Evolutionary conservation across 768 basidiomycete genomes (phyloP), one percentile per base, ranked within the genome.

Genomic region (Trametes punicea): DNA sequence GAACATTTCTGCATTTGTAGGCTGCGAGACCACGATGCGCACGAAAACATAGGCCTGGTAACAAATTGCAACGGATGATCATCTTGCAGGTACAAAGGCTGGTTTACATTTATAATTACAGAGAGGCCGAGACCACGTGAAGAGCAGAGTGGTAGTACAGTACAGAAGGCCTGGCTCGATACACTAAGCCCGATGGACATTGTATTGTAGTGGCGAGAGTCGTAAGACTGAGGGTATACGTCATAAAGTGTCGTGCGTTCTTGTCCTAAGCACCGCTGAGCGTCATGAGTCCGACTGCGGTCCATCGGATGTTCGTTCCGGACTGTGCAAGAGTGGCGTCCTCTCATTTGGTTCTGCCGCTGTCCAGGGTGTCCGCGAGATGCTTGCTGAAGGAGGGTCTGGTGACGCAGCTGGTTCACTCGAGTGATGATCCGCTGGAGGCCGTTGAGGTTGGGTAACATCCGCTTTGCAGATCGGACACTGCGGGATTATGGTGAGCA

Each of bases 381-480:
- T 15, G 6, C 26, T 9, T 6, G 26, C 4, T 2, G 13, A 3
- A 11, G 21, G 9, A 10, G 31, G 23, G 18, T 50, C 46, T 7
- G 18, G 11, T 7, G 41, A 11, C 23, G 52, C 10, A 2, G 42
- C 10, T 7, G 36, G 33, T 31, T 48, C 55, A 16, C 18, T 16
- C 11, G 55, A 2, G 23, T 36, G 30, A 25, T 40, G 47, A 1
- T 26, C 55, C 2, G 39, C 18, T 4, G 62, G 29, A 25, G 40
- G 33, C 1, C 46, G 45, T 18, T 56, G 59, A 2, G 67, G 63
- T 29, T 83, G 81, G 1, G 93, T 96, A 45, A 97, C 92, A 67
- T 97, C 93, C 46, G 90, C 85, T 70, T 95, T 92, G 74, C 93
- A 97, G 2, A 94, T 78, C 5, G 93, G 93, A 64, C 93, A 97